phyloP scores from a whole-genome alignment of 768 basidiomycete genomes.

The Boletus tylopilopsis region DNA sequence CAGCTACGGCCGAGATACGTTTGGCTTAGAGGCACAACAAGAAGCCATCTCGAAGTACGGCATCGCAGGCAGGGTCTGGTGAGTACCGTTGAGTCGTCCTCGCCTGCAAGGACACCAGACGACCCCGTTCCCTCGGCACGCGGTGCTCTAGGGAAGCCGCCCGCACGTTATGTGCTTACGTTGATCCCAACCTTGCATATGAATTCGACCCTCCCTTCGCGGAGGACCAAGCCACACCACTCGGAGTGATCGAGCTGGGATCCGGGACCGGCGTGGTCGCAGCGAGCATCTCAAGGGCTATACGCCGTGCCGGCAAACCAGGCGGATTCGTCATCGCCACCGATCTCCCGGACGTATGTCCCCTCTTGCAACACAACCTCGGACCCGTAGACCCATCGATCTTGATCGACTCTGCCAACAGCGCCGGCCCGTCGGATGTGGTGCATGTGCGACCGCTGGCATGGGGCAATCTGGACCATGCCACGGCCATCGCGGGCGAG shows the following conservation, averaged over 20 bases:
- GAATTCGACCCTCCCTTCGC: conserved; percentile 57
- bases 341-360: conserved; percentile 73
- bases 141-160: conserved; percentile 66
- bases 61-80: conserved; percentile 87
- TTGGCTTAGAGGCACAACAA: conserved; percentile 41
- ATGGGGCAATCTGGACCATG: conserved; percentile 62
- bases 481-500: conserved; percentile 36
- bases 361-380: conserved; percentile 44
- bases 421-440: not conserved
- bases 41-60: conserved; percentile 68
- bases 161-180: conserved; percentile 54
- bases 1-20: conserved; percentile 3
- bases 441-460: conserved; percentile 54
- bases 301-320: conserved; percentile 19
- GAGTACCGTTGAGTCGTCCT: conserved; percentile 23
- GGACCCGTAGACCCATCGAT: not conserved
- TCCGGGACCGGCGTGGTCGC: conserved; percentile 72
- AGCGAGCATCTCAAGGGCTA: conserved; percentile 41
- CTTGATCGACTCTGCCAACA: too few species aligned
- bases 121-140: not conserved
- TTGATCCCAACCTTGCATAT: conserved; percentile 34
- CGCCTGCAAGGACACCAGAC: conserved; percentile 8
- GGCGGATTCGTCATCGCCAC: conserved; percentile 48
- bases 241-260: conserved; percentile 68
- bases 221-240: conserved; percentile 7